Evolutionary conservation across 73 alveolate species (phyloP).

Genomic region (Halteria grandinella): DNA sequence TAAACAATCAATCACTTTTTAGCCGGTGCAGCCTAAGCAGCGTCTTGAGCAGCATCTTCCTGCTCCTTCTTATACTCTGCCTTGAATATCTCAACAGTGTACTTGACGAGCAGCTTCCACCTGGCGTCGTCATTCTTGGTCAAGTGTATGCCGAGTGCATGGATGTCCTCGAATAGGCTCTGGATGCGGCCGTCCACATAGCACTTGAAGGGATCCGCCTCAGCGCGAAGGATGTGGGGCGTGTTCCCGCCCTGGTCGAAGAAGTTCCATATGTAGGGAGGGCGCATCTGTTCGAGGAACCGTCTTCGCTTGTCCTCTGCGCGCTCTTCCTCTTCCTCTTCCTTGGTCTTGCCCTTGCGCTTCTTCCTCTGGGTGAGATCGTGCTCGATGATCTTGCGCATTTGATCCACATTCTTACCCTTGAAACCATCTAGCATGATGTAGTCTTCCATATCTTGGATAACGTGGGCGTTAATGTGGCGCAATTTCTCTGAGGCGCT

Average conservation of each 20-base stretch:
- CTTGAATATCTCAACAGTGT: constrained; percentile 14
- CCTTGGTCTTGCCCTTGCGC: constrained; percentile 34
- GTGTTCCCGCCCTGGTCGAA: not conserved
- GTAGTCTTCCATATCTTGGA: constrained; percentile 60
- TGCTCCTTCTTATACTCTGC: not conserved
- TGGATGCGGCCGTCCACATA: constrained; percentile 32
- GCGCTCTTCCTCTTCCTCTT: not conserved
- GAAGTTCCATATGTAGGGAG: constrained; percentile 61
- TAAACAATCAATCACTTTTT: too few relatives aligned
- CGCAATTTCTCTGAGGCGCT: constrained; percentile 40
- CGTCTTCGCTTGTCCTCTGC: constrained; percentile 8
- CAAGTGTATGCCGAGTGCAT: constrained; percentile 8
- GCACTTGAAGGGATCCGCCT: constrained; percentile 20
- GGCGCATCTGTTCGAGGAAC: constrained; percentile 21
- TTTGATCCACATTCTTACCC: not conserved
- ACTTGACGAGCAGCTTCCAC: constrained; percentile 40
- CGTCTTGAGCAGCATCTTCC: too few relatives aligned
- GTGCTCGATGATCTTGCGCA: not conserved
- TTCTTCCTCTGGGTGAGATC: too few relatives aligned
- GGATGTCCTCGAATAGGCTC: too few relatives aligned
- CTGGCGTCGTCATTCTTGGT: constrained; percentile 41
- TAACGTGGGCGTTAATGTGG: constrained; percentile 54
- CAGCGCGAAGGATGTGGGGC: constrained; percentile 18
- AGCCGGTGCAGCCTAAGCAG: too few relatives aligned
- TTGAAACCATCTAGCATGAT: constrained; percentile 29